Percentiles rank a stretch among this genome's conserved stretches.
These are phyloP conservation scores for Scortechinia acanthostroma DNA, from an alignment of 2,329 filamentous ascomycete species.

Conservation along the genomic window DNA sequence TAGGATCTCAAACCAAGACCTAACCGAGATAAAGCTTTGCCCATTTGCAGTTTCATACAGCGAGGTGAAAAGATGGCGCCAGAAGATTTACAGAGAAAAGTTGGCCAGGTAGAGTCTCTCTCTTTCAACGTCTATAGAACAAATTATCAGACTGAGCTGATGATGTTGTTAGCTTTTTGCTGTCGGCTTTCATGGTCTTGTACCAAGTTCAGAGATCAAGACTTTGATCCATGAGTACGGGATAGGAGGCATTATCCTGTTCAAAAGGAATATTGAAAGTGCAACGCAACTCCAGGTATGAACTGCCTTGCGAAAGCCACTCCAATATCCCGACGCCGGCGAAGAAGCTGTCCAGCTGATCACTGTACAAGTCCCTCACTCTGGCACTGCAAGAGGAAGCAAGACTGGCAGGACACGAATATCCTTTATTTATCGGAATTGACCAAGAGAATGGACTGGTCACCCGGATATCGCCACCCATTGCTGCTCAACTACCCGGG, in stretches of 20 bases:
- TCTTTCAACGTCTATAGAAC: slow-evolving; percentile 2
- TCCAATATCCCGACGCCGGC: neutral
- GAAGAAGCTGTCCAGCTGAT: neutral
- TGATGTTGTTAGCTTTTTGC: slow-evolving; percentile 25
- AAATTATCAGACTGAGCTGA: slow-evolving; percentile 3
- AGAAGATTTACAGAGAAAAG: slow-evolving; percentile 15
- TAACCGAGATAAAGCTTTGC: too few species aligned
- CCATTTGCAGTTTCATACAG: too few species aligned
- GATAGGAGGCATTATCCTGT: slow-evolving; percentile 29
- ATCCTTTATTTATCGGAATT: slow-evolving; percentile 30
- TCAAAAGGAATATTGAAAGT: slow-evolving; percentile 27
- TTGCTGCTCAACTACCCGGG: slow-evolving; percentile 28
- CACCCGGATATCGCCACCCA: slow-evolving; percentile 26
- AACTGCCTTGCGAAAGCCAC: too few species aligned
- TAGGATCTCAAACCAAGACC: too few species aligned
- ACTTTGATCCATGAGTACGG: slow-evolving; percentile 28
- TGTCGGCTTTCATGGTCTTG: slow-evolving; percentile 29
- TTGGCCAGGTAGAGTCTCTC: slow-evolving; percentile 21
- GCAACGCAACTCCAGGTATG: slow-evolving; percentile 24
- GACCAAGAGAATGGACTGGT: slow-evolving; percentile 35
- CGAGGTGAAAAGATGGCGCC: slow-evolving; percentile 14
- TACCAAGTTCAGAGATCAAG: slow-evolving; percentile 27
- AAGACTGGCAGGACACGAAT: slow-evolving; percentile 22
- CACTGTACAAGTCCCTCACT: slow-evolving; percentile 7
- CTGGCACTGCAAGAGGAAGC: slow-evolving; percentile 27